Evolutionary conservation across 2,329 filamentous ascomycete species (phyloP).

Genomic region (Aspergillus sp.): DNA sequence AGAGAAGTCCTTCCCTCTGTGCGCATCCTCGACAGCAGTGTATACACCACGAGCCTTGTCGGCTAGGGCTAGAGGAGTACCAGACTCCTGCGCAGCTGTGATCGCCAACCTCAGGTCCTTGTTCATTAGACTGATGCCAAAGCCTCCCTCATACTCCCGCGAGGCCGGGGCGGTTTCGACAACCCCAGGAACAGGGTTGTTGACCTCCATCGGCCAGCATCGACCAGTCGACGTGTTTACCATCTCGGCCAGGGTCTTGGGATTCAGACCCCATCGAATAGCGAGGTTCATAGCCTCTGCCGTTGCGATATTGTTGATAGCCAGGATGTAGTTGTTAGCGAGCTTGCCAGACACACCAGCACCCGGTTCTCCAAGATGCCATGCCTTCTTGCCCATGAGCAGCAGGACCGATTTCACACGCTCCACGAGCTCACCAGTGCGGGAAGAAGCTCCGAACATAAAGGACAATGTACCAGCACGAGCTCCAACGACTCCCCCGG

Average conservation of each 20-base stretch:
- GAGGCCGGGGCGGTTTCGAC: slow-evolving; percentile 69
- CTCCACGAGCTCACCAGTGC: slow-evolving; percentile 49
- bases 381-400: slow-evolving; percentile 78
- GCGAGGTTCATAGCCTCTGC: slow-evolving; percentile 65
- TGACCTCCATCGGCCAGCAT: slow-evolving; percentile 94
- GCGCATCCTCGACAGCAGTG: slow-evolving; percentile 57
- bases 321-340: slow-evolving; percentile 94
- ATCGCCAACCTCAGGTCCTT: slow-evolving; percentile 74
- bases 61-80: slow-evolving; percentile 62
- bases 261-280: slow-evolving; percentile 58
- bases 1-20: slow-evolving; percentile 72
- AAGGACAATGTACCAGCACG: slow-evolving; percentile 85
- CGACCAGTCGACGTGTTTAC: slow-evolving; percentile 92
- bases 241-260: slow-evolving; percentile 69
- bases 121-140: slow-evolving; percentile 72
- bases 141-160: slow-evolving; percentile 72
- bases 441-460: slow-evolving; percentile 72
- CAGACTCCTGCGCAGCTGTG: slow-evolving; percentile 63
- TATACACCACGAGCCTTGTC: slow-evolving; percentile 63
- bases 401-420: slow-evolving; percentile 65
- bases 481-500: slow-evolving; percentile 89
- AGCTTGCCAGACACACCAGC: slow-evolving; percentile 87
- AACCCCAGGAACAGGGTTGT: slow-evolving; percentile 89
- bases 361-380: slow-evolving; percentile 81
- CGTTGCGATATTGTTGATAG: slow-evolving; percentile 79